Conservation (phyloP, 2,329 filamentous ascomycete genomes). For the Aspergillus calidoustus region DNA sequence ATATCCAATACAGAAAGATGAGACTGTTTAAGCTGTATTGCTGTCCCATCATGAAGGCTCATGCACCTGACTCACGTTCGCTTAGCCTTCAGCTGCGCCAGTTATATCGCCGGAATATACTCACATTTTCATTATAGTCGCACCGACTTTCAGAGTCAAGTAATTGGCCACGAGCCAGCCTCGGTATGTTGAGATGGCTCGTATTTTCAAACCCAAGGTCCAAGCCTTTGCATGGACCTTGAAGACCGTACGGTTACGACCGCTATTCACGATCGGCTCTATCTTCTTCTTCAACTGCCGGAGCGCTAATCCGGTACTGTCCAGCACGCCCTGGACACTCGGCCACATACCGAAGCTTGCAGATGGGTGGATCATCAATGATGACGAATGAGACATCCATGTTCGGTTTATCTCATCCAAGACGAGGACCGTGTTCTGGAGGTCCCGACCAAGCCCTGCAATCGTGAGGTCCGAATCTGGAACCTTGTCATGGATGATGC, state of each 20-base stretch:
- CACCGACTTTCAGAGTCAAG: not conserved
- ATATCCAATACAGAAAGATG: not conserved
- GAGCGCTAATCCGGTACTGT: not conserved
- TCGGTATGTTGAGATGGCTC: not conserved
- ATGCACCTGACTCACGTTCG: not conserved
- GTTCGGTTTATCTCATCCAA: slow-evolving; percentile 3
- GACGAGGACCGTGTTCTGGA: not conserved
- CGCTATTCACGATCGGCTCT: not conserved
- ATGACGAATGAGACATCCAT: not conserved
- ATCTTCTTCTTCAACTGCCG: not conserved
- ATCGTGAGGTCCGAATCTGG: not conserved
- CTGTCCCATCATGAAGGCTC: not conserved
- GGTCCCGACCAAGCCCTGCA: not conserved
- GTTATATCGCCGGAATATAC: not conserved
- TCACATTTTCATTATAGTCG: slow-evolving; percentile 6
- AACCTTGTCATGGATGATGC: slow-evolving; percentile 4
- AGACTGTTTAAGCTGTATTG: not conserved
- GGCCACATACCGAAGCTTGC: slow-evolving; percentile 10
- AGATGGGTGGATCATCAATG: slow-evolving; percentile 5
- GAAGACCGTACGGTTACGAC: not conserved
- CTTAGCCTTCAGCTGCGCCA: not conserved
- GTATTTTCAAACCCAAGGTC: not conserved
- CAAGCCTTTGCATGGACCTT: not conserved
- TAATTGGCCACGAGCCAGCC: not conserved
- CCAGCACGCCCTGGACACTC: not conserved